Evolutionary conservation across 768 basidiomycete species (phyloP).

Genomic region (Psilocybe azurescens): DNA sequence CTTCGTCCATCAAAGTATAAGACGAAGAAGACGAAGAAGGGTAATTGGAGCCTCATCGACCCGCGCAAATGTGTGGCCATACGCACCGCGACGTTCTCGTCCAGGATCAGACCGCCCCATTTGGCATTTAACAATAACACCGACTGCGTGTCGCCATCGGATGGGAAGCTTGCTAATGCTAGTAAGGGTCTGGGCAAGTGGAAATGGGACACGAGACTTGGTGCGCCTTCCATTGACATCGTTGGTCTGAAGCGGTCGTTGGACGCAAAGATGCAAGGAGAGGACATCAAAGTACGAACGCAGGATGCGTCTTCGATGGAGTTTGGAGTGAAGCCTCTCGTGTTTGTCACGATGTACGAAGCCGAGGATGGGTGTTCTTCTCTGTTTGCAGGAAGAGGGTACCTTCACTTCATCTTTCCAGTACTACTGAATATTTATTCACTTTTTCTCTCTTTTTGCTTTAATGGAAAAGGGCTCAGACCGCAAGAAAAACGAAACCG

Average conservation of each 20-base stretch:
- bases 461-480: not conserved
- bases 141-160: not conserved
- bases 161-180: not conserved
- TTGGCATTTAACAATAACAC: not conserved
- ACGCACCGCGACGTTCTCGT: slow-evolving; percentile 23
- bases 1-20: not conserved
- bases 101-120: slow-evolving; percentile 10
- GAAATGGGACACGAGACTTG: slow-evolving; percentile 3
- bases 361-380: slow-evolving; percentile 29
- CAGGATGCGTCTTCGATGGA: not conserved
- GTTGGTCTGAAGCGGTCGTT: not conserved
- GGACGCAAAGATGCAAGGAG: not conserved
- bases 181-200: slow-evolving; percentile 1
- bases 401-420: not conserved
- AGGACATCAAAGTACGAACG: not conserved
- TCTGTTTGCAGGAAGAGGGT: slow-evolving; percentile 23
- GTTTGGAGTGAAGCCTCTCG: slow-evolving; percentile 10
- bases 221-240: slow-evolving; percentile 3
- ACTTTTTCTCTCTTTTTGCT: not conserved
- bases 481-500: not conserved
- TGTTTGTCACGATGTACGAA: slow-evolving; percentile 34
- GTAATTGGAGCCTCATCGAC: slow-evolving; percentile 34
- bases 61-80: slow-evolving; percentile 38
- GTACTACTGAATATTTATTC: not conserved
- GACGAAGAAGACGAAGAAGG: slow-evolving; percentile 7